Evolutionary conservation across 2,329 filamentous ascomycete genomes (phyloP).

Genomic region (Coniosporium tulheliwenetii): DNA sequence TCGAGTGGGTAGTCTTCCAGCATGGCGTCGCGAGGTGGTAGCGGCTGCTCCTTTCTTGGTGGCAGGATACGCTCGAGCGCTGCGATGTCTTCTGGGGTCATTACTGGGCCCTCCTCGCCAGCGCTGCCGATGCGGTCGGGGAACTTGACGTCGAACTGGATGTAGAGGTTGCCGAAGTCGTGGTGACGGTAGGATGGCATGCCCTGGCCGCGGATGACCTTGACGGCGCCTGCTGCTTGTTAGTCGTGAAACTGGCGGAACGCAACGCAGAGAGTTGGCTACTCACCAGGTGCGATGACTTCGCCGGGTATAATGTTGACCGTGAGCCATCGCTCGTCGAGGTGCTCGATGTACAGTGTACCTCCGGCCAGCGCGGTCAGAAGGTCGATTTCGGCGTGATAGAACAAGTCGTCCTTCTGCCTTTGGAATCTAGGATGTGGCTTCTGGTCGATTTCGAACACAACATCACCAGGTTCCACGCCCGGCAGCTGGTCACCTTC

Average conservation of each 20-base stretch:
- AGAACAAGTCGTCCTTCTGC: slow-evolving; percentile 91
- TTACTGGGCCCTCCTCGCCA: slow-evolving; percentile 26
- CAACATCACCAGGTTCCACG: slow-evolving; percentile 84
- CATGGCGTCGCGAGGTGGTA: slow-evolving; percentile 73
- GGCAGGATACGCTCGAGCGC: slow-evolving; percentile 77
- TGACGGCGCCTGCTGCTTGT: slow-evolving; percentile 54
- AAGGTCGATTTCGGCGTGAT: slow-evolving; percentile 88
- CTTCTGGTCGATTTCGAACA: slow-evolving; percentile 99
- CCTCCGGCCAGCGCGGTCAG: slow-evolving; percentile 89
- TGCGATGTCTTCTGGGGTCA: slow-evolving; percentile 53
- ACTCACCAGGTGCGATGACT: slow-evolving; percentile 79
- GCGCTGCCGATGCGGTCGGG: slow-evolving; percentile 36
- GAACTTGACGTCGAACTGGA: slow-evolving; percentile 97
- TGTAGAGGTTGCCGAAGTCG: slow-evolving; percentile 89
- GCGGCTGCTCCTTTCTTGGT: slow-evolving; percentile 44
- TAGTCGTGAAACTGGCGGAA: slow-evolving; percentile 6
- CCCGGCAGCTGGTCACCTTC: slow-evolving; percentile 94
- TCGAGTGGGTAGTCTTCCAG: slow-evolving; percentile 79
- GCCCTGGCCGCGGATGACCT: slow-evolving; percentile 89
- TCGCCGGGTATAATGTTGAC: slow-evolving; percentile 89
- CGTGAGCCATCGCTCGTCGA: slow-evolving; percentile 92
- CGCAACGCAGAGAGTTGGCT: not conserved
- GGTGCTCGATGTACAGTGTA: slow-evolving; percentile 81
- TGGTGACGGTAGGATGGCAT: slow-evolving; percentile 96
- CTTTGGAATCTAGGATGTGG: slow-evolving; percentile 91